These are phyloP conservation scores for Linnemannia exigua DNA, from an alignment of 192 early-diverging fungal genomes.

Conservation along the genomic window DNA sequence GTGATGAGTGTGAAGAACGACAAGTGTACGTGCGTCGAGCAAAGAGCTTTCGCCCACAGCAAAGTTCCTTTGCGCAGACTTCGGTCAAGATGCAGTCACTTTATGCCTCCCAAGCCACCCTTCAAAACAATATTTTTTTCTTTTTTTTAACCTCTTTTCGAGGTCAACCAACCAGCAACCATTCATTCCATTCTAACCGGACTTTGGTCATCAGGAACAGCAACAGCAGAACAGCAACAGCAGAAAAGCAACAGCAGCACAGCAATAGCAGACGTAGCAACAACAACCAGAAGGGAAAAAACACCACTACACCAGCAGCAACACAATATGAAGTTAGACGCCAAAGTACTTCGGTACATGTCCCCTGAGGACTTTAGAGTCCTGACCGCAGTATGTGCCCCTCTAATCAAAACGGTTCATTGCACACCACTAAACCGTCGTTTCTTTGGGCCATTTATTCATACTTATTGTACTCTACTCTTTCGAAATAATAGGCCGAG, in stretches of 20 bases:
- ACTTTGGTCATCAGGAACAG: background rate
- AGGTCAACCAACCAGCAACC: background rate
- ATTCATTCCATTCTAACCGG: background rate
- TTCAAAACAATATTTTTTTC: constrained; percentile 30
- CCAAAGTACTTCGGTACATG: constrained; percentile 96
- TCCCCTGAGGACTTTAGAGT: constrained; percentile 95
- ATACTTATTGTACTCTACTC: background rate
- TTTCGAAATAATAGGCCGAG: constrained; percentile 72
- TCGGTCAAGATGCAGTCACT: constrained; percentile 12
- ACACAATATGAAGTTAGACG: constrained; percentile 90
- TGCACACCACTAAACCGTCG: background rate
- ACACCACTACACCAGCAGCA: background rate
- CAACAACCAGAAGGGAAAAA: background rate
- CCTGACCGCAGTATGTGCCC: constrained; percentile 83
- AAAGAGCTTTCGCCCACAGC: background rate
- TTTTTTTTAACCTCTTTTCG: constrained; percentile 21
- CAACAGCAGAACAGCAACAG: background rate
- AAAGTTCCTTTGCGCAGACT: background rate
- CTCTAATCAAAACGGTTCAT: background rate
- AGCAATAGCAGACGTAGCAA: background rate
- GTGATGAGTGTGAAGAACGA: background rate
- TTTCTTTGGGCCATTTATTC: background rate
- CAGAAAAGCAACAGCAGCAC: background rate
- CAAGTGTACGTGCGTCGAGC: background rate
- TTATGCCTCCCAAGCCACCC: constrained; percentile 15